A percentile compares a stretch with the other conserved stretches of the same genome.
phyloP scores from a whole-genome alignment of 192 early-diverging fungal species.

The Neocallimastix lanati region DNA sequence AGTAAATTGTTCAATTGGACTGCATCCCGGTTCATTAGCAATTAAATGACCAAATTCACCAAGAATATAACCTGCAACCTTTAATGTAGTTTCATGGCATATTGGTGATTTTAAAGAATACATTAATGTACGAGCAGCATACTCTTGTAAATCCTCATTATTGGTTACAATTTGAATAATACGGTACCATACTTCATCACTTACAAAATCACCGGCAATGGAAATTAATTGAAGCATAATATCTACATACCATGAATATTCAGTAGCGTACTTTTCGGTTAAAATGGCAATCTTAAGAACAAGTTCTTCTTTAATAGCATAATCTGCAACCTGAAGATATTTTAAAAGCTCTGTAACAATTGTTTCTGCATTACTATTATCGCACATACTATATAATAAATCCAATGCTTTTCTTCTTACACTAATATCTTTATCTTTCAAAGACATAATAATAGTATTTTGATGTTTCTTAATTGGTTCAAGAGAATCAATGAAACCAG shows the following conservation, averaged over 20 bases:
- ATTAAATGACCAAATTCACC: slow-evolving; percentile 97
- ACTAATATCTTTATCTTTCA: slow-evolving; percentile 95
- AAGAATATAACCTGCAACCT: slow-evolving; percentile 88
- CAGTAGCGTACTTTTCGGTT: slow-evolving; percentile 91
- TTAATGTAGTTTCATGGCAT: slow-evolving; percentile 89
- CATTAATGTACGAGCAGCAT: slow-evolving; percentile 69
- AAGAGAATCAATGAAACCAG: slow-evolving; percentile 56
- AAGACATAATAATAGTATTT: slow-evolving; percentile 70
- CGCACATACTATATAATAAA: slow-evolving; percentile 94
- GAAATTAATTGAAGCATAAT: slow-evolving; percentile 89
- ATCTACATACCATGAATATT: slow-evolving; percentile 97
- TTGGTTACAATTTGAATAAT: slow-evolving; percentile 92
- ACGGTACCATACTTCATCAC: slow-evolving; percentile 94
- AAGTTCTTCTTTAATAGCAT: slow-evolving; percentile 87
- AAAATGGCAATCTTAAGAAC: slow-evolving; percentile 97
- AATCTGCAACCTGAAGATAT: slow-evolving; percentile 65
- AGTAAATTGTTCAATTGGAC: slow-evolving; percentile 87
- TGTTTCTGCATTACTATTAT: slow-evolving; percentile 60
- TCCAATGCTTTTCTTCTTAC: slow-evolving; percentile 87
- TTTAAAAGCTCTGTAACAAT: slow-evolving; percentile 85
- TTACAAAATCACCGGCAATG: slow-evolving; percentile 83
- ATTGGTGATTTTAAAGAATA: slow-evolving; percentile 68
- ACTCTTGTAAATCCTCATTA: slow-evolving; percentile 86
- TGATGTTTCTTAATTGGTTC: slow-evolving; percentile 67
- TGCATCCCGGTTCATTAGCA: slow-evolving; percentile 62